phyloP scores from a whole-genome alignment of 192 early-diverging fungal species.

The Powellomyces hirtus region DNA sequence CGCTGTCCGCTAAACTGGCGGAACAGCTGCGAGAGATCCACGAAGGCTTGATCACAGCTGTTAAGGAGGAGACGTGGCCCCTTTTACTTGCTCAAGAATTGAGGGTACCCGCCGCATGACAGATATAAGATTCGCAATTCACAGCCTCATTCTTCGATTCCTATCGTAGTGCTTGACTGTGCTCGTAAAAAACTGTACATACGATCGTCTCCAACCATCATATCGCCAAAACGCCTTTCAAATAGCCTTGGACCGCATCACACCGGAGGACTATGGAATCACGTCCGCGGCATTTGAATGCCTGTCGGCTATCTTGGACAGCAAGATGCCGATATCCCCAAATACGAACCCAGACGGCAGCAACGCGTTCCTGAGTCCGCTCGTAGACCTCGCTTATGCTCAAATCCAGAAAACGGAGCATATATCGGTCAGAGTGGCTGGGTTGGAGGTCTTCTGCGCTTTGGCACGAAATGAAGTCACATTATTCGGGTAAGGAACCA shows the following conservation, averaged over 20 bases:
- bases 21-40: conserved; percentile 35
- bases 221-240: conserved; percentile 8
- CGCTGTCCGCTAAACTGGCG: conserved; percentile 42
- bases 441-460: conserved; percentile 27
- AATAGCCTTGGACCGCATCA: background rate
- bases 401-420: background rate
- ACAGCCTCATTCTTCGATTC: background rate
- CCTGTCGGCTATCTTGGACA: conserved; percentile 20
- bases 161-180: conserved; percentile 21
- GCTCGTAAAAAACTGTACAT: conserved; percentile 28
- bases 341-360: background rate
- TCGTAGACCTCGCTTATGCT: background rate
- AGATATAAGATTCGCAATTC: too few species aligned
- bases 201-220: conserved; percentile 26
- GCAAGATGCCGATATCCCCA: background rate
- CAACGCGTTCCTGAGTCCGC: background rate
- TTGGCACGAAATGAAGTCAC: conserved; percentile 22
- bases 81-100: conserved; percentile 22
- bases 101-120: too few species aligned
- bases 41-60: conserved; percentile 13
- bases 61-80: conserved; percentile 27
- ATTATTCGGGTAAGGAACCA: background rate
- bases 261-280: conserved; percentile 20
- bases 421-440: conserved; percentile 22
- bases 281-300: conserved; percentile 20